Evolutionary conservation across 495 filamentous ascomycete species (phyloP).

Genomic region (Saxispiralis lemnorum): DNA sequence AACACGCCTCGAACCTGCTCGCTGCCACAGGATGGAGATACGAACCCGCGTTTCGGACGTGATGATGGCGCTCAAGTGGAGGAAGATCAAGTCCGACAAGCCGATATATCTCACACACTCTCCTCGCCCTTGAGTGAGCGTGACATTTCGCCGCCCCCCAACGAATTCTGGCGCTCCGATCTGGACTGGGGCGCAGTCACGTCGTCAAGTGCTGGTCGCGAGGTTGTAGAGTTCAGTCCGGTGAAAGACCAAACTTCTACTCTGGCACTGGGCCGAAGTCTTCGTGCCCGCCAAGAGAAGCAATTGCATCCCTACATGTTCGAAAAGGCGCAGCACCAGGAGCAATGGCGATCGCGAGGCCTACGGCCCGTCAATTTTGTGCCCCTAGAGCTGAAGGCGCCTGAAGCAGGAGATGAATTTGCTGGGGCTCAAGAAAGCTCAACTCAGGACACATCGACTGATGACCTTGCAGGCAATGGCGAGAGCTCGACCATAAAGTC

Average conservation of each 20-base stretch:
- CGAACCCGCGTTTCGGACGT: no score
- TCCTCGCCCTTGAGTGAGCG: slow-evolving; percentile 12
- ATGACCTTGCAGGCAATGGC: no score
- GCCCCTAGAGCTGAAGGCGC: not conserved
- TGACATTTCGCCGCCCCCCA: slow-evolving; percentile 2
- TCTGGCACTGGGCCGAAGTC: slow-evolving; percentile 4
- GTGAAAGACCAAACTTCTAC: not conserved
- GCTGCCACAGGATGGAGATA: no score
- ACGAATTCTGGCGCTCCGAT: not conserved
- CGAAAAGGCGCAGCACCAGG: slow-evolving; percentile 20
- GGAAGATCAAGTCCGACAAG: no score
- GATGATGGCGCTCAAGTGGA: no score
- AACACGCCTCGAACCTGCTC: no score
- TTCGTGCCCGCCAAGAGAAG: slow-evolving; percentile 20
- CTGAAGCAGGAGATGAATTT: slow-evolving; percentile 8
- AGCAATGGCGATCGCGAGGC: slow-evolving; percentile 18
- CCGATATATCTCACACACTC: no score
- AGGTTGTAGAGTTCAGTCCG: not conserved
- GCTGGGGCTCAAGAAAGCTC: slow-evolving; percentile 4
- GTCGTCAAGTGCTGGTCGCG: not conserved
- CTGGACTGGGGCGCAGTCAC: not conserved
- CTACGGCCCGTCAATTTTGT: slow-evolving; percentile 16
- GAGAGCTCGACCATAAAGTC: not conserved
- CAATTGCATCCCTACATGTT: slow-evolving; percentile 26
- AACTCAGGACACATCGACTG: not conserved